Evolutionary conservation across 257 asterid genomes (phyloP), one percentile per base, ranked within the genome.

Genomic region (Penstemon davidsonii): DNA sequence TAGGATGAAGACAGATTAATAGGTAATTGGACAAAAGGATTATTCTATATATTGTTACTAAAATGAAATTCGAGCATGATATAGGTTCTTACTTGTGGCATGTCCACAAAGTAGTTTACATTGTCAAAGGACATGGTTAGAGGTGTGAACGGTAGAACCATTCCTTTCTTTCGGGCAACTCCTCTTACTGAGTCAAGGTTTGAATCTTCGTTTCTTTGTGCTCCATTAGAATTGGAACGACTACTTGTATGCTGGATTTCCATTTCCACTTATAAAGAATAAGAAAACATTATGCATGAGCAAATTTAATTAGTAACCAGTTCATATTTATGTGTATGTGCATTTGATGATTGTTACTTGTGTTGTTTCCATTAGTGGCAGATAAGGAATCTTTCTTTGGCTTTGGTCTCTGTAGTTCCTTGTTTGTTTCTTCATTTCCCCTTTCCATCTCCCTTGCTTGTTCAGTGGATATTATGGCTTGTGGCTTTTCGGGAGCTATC

Each of bases 391-490:
- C 87, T 70, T 70, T 84, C 73, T 71, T 88, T 7, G 95, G 68
- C 71, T 58, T 80, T 68, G 68, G 40, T 67, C 78, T 74, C 71
- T 51, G 68, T 11, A 84, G 76, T 9, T 75, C 65, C 43, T 71
- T 84, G 11, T 70, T 69, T 6, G 73, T 67, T 49, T 76, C 88
- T 67, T 77, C 83, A 15, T 81, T 66, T 0, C 74, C 83, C 6
- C 12, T 68, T 67, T 86, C 88, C 88, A 86, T 84, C 72, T 85
- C 89, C 72, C 70, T 79, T 33, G 94, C 95, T 55, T 86, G 84
- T 79, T 88, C 96, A 68, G 90, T 87, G 19, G 99, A 87, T 73
- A 93, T 83, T 75, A 80, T 81, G 56, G 97, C 96, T 78, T 86
- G 95, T 62, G 94, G 91, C 77, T 84, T 87, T 63, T 88, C 96